phyloP scores from a whole-genome alignment of 495 filamentous ascomycete species.

The Aspergillus asperescens region DNA sequence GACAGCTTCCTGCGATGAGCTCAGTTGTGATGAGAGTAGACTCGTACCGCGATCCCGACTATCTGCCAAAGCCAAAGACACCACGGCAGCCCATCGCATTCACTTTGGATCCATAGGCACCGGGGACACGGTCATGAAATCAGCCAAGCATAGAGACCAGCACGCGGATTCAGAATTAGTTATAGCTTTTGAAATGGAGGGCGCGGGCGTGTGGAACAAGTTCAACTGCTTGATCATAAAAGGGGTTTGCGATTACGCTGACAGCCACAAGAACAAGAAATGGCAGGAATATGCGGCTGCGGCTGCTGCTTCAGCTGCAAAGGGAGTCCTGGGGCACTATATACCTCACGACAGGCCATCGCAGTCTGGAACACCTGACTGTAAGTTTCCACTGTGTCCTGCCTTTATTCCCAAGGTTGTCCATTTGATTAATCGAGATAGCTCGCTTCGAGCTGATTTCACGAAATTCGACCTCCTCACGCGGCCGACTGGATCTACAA shows the following conservation, averaged over 20 bases:
- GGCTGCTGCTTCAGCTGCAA: conserved; percentile 23
- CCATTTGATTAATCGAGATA: background rate
- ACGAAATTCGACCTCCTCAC: background rate
- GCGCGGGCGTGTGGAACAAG: conserved; percentile 25
- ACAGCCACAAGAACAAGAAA: conserved; percentile 38
- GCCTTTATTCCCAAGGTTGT: background rate
- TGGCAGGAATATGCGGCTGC: conserved; percentile 40
- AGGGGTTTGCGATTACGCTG: conserved; percentile 39
- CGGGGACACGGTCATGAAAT: conserved; percentile 29
- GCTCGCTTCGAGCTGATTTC: background rate
- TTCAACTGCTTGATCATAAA: conserved; percentile 33
- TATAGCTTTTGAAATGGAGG: conserved; percentile 34
- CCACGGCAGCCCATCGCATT: conserved; percentile 6
- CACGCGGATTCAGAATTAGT: conserved; percentile 11
- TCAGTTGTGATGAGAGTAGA: conserved; percentile 6
- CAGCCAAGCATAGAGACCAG: conserved; percentile 23
- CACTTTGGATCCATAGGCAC: conserved; percentile 28
- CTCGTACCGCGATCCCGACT: conserved; percentile 11
- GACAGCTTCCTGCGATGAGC: conserved; percentile 5
- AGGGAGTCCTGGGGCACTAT: background rate
- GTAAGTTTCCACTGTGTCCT: background rate
- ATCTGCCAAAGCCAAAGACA: background rate
- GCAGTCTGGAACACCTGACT: background rate
- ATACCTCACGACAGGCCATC: background rate
- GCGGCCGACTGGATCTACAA: background rate